Conservation (phyloP, 768 basidiomycete species). For the Exidia glandulosa region DNA sequence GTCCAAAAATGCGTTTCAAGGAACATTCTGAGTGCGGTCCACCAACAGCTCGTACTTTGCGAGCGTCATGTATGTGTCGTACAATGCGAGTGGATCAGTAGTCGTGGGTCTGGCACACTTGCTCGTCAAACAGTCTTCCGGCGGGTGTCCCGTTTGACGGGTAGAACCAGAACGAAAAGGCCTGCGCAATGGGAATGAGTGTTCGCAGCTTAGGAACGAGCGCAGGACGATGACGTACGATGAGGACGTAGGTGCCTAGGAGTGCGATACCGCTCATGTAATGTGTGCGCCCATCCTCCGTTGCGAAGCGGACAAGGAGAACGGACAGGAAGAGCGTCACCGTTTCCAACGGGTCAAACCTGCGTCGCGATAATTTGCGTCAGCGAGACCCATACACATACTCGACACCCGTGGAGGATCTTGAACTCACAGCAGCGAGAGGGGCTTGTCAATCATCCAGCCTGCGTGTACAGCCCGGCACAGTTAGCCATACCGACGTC, state of each 20-base stretch:
- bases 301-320: not conserved
- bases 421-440: constrained; percentile 64
- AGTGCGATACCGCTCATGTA: not conserved
- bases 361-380: too few relatives aligned
- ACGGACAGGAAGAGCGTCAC: constrained; percentile 25
- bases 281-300: not conserved
- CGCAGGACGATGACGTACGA: too few relatives aligned
- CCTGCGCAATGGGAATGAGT: too few relatives aligned
- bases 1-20: too few relatives aligned
- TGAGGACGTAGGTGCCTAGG: not conserved
- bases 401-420: too few relatives aligned
- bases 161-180: not conserved
- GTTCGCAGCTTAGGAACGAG: too few relatives aligned
- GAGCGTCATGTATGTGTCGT: too few relatives aligned
- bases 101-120: not conserved
- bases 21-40: too few relatives aligned
- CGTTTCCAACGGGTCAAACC: constrained; percentile 87
- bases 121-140: not conserved
- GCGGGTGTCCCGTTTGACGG: not conserved
- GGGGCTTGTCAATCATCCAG: constrained; percentile 73
- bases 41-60: too few relatives aligned
- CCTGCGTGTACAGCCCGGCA: constrained; percentile 61
- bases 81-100: too few relatives aligned
- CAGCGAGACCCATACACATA: too few relatives aligned
- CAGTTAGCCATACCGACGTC: too few relatives aligned